These are phyloP conservation scores for Metschnikowia drakensbergensis DNA, from an alignment of 805 yeast species.

Conservation along the genomic window DNA sequence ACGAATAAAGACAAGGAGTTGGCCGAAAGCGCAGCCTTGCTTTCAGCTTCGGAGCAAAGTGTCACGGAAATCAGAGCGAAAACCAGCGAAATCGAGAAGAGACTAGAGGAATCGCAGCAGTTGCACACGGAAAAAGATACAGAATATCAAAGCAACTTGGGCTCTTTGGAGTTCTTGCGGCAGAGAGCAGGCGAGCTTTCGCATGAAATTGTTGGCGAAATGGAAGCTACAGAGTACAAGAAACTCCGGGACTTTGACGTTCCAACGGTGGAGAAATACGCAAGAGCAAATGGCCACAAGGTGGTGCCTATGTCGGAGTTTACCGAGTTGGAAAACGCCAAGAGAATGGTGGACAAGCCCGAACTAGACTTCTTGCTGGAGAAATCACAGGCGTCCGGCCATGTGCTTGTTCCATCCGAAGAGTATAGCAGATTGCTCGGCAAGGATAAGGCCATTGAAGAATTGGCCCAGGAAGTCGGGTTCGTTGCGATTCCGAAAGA, in stretches of 20 bases:
- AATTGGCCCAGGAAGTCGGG: conserved; percentile 11
- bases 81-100: background rate
- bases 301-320: conserved; percentile 14
- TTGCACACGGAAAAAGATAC: background rate
- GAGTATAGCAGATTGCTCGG: conserved; percentile 1
- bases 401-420: background rate
- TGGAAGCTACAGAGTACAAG: conserved; percentile 4
- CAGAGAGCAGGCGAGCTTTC: conserved; percentile 5
- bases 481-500: conserved; percentile 3
- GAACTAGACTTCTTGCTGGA: conserved; percentile 5
- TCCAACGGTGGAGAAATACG: conserved; percentile 17
- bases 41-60: background rate
- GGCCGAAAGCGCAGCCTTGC: background rate
- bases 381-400: conserved; percentile 4
- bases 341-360: conserved; percentile 6
- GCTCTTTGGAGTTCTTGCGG: conserved; percentile 12
- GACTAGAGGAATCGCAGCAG: background rate
- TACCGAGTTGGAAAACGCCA: conserved; percentile 3
- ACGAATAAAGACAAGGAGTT: background rate
- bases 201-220: conserved; percentile 5
- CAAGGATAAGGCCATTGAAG: conserved; percentile 5
- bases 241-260: conserved; percentile 1
- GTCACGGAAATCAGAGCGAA: background rate
- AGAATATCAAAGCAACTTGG: conserved; percentile 1
- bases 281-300: conserved; percentile 4